phyloP scores from a whole-genome alignment of 257 asterid genomes.

The Catharanthus roseus region DNA sequence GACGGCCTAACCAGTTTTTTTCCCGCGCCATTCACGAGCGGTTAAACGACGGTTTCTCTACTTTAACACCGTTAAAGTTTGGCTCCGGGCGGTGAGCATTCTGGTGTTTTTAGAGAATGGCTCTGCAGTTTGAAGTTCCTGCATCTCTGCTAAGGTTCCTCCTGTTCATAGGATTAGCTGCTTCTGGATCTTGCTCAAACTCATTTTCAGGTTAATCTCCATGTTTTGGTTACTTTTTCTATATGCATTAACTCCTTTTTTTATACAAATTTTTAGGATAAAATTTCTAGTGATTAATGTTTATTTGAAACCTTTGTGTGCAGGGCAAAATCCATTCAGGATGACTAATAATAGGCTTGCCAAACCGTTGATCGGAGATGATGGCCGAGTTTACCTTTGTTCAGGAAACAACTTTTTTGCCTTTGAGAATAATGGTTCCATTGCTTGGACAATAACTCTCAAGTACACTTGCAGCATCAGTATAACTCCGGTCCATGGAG shows the following conservation, averaged over 20 bases:
- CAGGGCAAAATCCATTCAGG: conserved; percentile 42
- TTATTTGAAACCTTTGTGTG: not conserved
- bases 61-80: not conserved
- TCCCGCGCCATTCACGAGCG: conserved; percentile 7
- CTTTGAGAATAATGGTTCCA: conserved; percentile 69
- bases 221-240: not conserved
- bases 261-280: not conserved
- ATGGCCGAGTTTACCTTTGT: conserved; percentile 61
- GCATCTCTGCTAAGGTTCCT: conserved; percentile 13
- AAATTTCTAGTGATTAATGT: not conserved
- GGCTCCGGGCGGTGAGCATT: not conserved
- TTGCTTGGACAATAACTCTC: conserved; percentile 62
- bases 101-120: not conserved
- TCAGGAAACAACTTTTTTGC: conserved; percentile 52
- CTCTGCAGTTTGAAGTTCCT: conserved; percentile 9
- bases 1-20: not conserved
- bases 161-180: conserved; percentile 19
- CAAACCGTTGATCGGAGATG: conserved; percentile 72
- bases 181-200: conserved; percentile 12
- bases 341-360: conserved; percentile 30
- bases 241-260: not conserved
- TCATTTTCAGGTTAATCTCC: conserved; percentile 32
- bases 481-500: conserved; percentile 70
- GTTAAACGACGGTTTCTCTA: conserved; percentile 6
- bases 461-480: conserved; percentile 47